phyloP scores from a whole-genome alignment of 306 rosid genomes.

The Castanea crenata region DNA sequence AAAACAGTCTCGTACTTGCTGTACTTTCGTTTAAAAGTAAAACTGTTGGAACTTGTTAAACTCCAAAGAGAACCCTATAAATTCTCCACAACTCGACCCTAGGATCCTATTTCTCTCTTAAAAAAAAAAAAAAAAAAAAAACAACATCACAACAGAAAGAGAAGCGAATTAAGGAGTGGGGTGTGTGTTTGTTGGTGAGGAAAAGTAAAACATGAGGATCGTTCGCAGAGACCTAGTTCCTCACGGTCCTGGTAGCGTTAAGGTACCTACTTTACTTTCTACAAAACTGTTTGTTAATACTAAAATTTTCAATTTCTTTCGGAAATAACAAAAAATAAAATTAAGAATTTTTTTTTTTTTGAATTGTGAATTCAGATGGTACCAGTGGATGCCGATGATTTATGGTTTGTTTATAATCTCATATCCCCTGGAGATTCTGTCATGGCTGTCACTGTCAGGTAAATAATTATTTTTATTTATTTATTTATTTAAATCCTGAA shows the following conservation, averaged over 20 bases:
- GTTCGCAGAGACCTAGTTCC: constrained; percentile 63
- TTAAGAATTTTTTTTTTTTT: too few relatives aligned
- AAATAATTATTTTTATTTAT: background rate
- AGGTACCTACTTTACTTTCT: constrained; percentile 42
- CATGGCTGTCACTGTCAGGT: constrained; percentile 92
- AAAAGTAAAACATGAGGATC: constrained; percentile 54
- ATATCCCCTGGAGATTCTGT: constrained; percentile 82
- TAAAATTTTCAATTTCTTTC: too few relatives aligned
- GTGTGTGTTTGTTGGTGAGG: background rate
- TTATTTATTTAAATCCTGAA: background rate
- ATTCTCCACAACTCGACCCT: too few relatives aligned
- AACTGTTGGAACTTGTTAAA: too few relatives aligned
- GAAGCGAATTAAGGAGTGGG: constrained; percentile 18
- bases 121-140: too few relatives aligned
- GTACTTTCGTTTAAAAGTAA: too few relatives aligned
- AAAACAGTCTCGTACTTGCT: background rate
- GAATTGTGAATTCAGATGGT: constrained; percentile 58
- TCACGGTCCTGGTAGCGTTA: constrained; percentile 89
- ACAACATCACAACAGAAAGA: background rate
- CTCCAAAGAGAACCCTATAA: too few relatives aligned
- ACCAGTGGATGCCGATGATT: constrained; percentile 85
- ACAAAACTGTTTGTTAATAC: too few relatives aligned
- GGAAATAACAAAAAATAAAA: too few relatives aligned
- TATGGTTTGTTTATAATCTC: constrained; percentile 87
- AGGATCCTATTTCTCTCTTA: accelerated